These are phyloP conservation scores for Hortiboletus campestris DNA, from an alignment of 768 basidiomycete genomes.

Conservation along the genomic window DNA sequence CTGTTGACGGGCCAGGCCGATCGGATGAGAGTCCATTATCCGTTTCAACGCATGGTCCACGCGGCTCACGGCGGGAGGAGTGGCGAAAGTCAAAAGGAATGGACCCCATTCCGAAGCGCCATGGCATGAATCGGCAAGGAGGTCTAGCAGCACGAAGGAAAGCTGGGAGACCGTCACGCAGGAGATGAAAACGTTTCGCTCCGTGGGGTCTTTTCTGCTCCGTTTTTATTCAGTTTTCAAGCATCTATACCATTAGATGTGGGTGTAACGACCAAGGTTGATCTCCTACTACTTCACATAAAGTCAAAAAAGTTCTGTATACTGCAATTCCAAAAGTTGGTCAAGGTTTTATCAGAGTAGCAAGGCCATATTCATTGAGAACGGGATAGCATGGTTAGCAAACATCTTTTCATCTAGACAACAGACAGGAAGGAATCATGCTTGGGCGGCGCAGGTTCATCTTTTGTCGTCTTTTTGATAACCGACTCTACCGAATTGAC, in stretches of 20 bases:
- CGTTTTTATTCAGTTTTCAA: not conserved
- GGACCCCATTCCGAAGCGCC: slow-evolving; percentile 45
- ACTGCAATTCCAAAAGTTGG: not conserved
- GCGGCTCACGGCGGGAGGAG: slow-evolving; percentile 71
- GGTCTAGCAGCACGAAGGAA: slow-evolving; percentile 57
- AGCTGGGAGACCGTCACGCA: slow-evolving; percentile 67
- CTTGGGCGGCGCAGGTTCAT: not conserved
- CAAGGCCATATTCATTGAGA: not conserved
- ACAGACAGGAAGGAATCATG: not conserved
- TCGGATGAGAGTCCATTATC: slow-evolving; percentile 31
- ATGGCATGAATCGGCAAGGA: slow-evolving; percentile 69
- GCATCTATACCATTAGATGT: not conserved
- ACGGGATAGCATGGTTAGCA: not conserved
- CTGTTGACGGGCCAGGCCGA: slow-evolving; percentile 40
- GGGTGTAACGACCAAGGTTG: not conserved
- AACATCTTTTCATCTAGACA: slow-evolving; percentile 6
- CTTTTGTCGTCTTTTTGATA: slow-evolving; percentile 5
- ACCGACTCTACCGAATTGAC: slow-evolving; percentile 4
- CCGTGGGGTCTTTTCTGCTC: not conserved
- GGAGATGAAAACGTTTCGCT: slow-evolving; percentile 45
- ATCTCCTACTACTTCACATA: not conserved
- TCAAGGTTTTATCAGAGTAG: not conserved
- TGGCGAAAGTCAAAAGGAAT: slow-evolving; percentile 84
- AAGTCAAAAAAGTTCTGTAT: slow-evolving; percentile 15
- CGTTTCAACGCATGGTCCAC: slow-evolving; percentile 82